Conservation (phyloP, 2,329 filamentous ascomycete genomes). For the Hypocreales sp. region DNA sequence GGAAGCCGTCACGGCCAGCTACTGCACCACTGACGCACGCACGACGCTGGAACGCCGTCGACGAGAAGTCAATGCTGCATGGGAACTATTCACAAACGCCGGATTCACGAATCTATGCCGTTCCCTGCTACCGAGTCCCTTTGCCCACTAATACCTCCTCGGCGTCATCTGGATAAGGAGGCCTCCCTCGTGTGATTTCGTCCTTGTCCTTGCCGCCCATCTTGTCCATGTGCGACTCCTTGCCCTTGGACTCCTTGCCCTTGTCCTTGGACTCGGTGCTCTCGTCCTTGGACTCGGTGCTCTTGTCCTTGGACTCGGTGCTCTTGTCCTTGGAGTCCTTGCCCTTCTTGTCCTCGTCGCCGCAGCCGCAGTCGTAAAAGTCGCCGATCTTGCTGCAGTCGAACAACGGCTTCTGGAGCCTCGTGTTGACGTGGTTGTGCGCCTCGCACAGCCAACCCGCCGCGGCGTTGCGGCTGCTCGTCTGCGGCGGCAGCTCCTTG, state of each 20-base stretch:
- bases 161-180: too few relatives aligned
- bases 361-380: constrained; percentile 58
- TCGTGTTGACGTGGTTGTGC: constrained; percentile 52
- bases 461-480: constrained; percentile 44
- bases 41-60: too few relatives aligned
- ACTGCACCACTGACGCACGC: too few relatives aligned
- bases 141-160: too few relatives aligned
- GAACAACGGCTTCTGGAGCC: constrained; percentile 44
- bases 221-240: too few relatives aligned
- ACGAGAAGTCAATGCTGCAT: too few relatives aligned
- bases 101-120: too few relatives aligned
- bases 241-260: constrained; percentile 4
- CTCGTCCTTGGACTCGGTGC: constrained; percentile 8
- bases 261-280: constrained; percentile 8
- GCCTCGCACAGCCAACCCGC: constrained; percentile 54
- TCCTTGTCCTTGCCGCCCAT: too few relatives aligned
- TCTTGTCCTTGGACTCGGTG: constrained; percentile 8
- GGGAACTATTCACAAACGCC: too few relatives aligned
- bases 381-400: constrained; percentile 54
- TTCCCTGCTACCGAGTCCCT: too few relatives aligned
- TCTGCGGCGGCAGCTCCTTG: constrained; percentile 48
- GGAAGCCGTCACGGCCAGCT: too few relatives aligned
- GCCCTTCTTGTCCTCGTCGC: constrained; percentile 42
- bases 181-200: too few relatives aligned
- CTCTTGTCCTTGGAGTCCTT: constrained; percentile 11